A percentile compares a stretch with the other conserved stretches of the same genome.
These are phyloP conservation scores for Didymosphaeria variabile DNA, from an alignment of 2,329 filamentous ascomycete species.

Conservation along the genomic window DNA sequence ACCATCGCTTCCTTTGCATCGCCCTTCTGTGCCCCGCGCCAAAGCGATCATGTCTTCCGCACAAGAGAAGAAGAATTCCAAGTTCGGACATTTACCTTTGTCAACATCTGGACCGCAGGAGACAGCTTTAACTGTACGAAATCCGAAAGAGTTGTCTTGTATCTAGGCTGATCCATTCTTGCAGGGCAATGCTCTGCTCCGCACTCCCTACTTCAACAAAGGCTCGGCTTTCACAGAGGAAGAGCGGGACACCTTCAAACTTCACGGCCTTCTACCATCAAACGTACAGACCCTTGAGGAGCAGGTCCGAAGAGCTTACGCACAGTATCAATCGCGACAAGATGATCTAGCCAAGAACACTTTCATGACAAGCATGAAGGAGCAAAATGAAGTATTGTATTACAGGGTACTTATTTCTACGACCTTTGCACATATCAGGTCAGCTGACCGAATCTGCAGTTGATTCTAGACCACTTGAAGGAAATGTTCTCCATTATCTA, in stretches of 20 bases:
- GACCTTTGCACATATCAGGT: background rate
- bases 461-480: conserved; percentile 78
- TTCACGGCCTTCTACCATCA: conserved; percentile 76
- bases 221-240: conserved; percentile 77
- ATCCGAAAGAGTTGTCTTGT: background rate
- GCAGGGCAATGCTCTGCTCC: conserved; percentile 63
- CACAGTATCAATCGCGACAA: conserved; percentile 73
- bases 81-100: conserved; percentile 51
- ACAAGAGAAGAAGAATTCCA: conserved; percentile 36
- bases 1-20: background rate
- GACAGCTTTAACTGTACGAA: conserved; percentile 50
- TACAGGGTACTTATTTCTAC: conserved; percentile 66
- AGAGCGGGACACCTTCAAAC: conserved; percentile 74
- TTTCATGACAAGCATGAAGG: conserved; percentile 84
- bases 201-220: conserved; percentile 79
- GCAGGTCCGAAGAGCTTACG: conserved; percentile 79
- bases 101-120: conserved; percentile 54
- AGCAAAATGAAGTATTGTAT: conserved; percentile 86
- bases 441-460: conserved; percentile 51
- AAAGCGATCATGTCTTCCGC: conserved; percentile 20
- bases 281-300: conserved; percentile 78
- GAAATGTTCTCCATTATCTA: conserved; percentile 95
- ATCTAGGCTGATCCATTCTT: conserved; percentile 11
- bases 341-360: conserved; percentile 84
- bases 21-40: background rate